Evolutionary conservation across 179 eudicot genomes (phyloP).

Genomic region (Silene noctiflora): DNA sequence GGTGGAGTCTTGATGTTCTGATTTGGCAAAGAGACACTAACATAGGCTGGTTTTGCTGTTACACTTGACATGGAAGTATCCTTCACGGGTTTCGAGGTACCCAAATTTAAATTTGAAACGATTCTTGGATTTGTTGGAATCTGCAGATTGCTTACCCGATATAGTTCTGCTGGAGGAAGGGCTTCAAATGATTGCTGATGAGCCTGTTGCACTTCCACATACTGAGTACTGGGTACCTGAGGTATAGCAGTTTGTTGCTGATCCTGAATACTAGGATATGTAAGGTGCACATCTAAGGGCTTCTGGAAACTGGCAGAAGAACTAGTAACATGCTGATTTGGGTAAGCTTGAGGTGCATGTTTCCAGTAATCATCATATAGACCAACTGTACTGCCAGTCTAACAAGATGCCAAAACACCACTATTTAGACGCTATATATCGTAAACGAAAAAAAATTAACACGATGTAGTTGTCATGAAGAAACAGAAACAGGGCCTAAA

Average conservation of each 20-base stretch:
- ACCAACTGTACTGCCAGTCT: slow-evolving; percentile 49
- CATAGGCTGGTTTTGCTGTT: slow-evolving; percentile 72
- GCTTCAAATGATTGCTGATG: slow-evolving; percentile 50
- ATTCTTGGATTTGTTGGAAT: slow-evolving; percentile 92
- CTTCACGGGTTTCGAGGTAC: slow-evolving; percentile 47
- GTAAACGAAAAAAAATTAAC: background rate
- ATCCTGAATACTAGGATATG: slow-evolving; percentile 52
- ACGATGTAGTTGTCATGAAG: background rate
- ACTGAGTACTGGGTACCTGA: slow-evolving; percentile 45
- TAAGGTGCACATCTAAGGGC: slow-evolving; percentile 45
- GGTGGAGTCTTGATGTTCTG: slow-evolving; percentile 45
- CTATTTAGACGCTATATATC: slow-evolving; percentile 5
- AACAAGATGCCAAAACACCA: slow-evolving; percentile 30
- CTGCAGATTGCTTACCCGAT: slow-evolving; percentile 69
- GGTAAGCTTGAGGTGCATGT: slow-evolving; percentile 50
- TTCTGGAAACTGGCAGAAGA: slow-evolving; percentile 46
- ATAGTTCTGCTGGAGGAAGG: slow-evolving; percentile 52
- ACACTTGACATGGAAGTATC: slow-evolving; percentile 45
- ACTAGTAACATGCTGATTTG: slow-evolving; percentile 39
- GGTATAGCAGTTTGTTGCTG: slow-evolving; percentile 43
- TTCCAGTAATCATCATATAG: slow-evolving; percentile 74
- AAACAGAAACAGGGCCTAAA: background rate
- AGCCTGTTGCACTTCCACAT: slow-evolving; percentile 45
- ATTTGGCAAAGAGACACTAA: slow-evolving; percentile 68
- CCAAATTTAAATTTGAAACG: slow-evolving; percentile 60